Evolutionary conservation across 495 filamentous ascomycete genomes (phyloP).

Genomic region (Penicillium cinerascens): DNA sequence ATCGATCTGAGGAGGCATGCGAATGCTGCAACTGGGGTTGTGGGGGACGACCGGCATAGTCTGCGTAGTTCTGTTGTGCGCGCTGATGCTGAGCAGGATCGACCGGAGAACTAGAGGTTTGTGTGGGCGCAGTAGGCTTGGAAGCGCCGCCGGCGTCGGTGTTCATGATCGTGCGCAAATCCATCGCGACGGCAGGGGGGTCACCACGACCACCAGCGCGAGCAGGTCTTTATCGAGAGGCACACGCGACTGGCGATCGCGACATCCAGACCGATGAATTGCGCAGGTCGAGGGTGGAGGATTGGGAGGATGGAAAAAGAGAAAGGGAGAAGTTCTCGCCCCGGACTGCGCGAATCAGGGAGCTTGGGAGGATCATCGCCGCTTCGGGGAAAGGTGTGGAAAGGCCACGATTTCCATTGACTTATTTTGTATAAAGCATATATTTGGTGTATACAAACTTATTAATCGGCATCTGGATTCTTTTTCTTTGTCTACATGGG

Average conservation of each 20-base stretch:
- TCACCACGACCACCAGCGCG: slow-evolving; percentile 23
- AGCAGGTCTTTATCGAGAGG: slow-evolving; percentile 14
- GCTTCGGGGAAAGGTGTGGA: slow-evolving; percentile 13
- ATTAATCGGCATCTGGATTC: background rate
- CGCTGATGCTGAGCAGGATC: slow-evolving; percentile 29
- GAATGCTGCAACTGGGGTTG: slow-evolving; percentile 43
- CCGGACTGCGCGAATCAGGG: slow-evolving; percentile 15
- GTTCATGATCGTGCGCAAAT: slow-evolving; percentile 55
- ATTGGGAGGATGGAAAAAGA: slow-evolving; percentile 20
- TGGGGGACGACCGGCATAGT: slow-evolving; percentile 35
- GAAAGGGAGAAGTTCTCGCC: slow-evolving; percentile 28
- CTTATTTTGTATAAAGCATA: background rate
- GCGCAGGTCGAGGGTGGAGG: slow-evolving; percentile 7
- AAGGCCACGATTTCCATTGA: slow-evolving; percentile 1
- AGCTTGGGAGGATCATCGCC: slow-evolving; percentile 18
- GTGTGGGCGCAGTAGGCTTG: slow-evolving; percentile 22
- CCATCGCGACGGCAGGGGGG: slow-evolving; percentile 38
- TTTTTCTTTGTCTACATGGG: background rate
- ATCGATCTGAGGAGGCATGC: slow-evolving; percentile 38
- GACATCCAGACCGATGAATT: slow-evolving; percentile 19
- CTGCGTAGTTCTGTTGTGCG: slow-evolving; percentile 26
- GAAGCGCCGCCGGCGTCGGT: slow-evolving; percentile 41
- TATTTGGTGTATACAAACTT: background rate
- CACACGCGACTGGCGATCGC: slow-evolving; percentile 15
- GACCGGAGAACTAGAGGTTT: slow-evolving; percentile 23